Conservation (phyloP, 352 stramenopile species). For the Thalassiosira pacifica region DNA sequence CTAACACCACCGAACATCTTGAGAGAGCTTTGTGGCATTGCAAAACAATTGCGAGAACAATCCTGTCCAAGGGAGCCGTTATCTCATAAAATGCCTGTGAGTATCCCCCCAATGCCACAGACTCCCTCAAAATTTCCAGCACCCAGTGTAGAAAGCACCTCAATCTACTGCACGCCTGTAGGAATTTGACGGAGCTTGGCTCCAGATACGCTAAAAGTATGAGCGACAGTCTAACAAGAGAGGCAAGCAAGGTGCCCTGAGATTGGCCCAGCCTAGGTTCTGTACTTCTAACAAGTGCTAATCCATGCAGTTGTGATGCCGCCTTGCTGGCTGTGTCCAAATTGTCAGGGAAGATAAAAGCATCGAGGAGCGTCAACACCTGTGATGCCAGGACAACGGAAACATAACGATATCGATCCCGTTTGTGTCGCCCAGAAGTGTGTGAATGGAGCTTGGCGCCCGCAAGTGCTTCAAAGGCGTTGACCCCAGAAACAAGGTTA, state of each 20-base stretch:
- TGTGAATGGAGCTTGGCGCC: constrained; percentile 51
- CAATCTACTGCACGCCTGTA: constrained; percentile 83
- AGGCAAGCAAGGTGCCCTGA: constrained; percentile 83
- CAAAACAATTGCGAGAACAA: constrained; percentile 82
- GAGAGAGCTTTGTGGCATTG: constrained; percentile 82
- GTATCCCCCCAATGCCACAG: constrained; percentile 79
- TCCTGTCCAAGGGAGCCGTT: constrained; percentile 74
- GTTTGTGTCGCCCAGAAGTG: constrained; percentile 16
- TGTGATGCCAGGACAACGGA: constrained; percentile 79
- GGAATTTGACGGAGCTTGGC: constrained; percentile 80
- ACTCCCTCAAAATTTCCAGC: constrained; percentile 79
- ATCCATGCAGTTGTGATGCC: constrained; percentile 79
- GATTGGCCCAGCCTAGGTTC: constrained; percentile 80
- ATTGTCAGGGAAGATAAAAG: constrained; percentile 87
- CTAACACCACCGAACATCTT: constrained; percentile 76
- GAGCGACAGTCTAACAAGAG: constrained; percentile 81
- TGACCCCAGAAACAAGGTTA: constrained; percentile 68
- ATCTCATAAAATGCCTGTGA: constrained; percentile 77
- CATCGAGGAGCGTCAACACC: constrained; percentile 82
- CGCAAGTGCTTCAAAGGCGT: constrained; percentile 69
- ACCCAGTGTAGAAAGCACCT: constrained; percentile 84
- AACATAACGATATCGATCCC: constrained; percentile 67
- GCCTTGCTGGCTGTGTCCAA: constrained; percentile 68
- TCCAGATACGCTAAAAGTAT: constrained; percentile 81
- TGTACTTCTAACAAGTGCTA: constrained; percentile 80